A percentile compares a stretch with the other conserved stretches of the same genome.
Evolutionary conservation across 306 rosid species (phyloP).

Genomic region (Trifolium repens): DNA sequence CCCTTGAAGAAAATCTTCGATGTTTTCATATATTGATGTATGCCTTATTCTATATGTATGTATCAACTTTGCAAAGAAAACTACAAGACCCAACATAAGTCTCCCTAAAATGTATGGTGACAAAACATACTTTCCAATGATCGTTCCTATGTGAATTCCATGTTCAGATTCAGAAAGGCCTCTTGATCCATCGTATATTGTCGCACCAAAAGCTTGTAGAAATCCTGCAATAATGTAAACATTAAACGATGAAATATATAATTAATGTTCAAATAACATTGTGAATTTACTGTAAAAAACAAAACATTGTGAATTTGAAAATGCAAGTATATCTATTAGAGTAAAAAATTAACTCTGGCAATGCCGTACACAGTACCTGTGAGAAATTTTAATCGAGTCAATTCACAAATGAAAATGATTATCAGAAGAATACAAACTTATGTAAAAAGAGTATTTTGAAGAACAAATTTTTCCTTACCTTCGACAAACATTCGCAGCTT

Average conservation of each 20-base stretch:
- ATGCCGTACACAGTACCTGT: slow-evolving; percentile 1
- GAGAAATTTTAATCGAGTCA: neutral
- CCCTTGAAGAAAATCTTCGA: neutral
- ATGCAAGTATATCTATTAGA: neutral
- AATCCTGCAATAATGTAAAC: neutral
- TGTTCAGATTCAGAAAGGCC: neutral
- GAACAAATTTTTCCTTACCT: neutral
- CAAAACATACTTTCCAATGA: slow-evolving; percentile 4
- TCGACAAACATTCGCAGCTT: neutral
- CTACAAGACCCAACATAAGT: neutral
- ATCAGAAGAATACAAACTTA: neutral
- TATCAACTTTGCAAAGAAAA: neutral
- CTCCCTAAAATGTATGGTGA: neutral
- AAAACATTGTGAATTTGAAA: no score
- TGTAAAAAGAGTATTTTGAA: neutral
- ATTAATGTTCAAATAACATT: neutral
- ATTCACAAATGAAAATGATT: neutral
- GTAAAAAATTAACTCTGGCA: neutral
- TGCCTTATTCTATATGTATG: neutral
- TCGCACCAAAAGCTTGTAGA: neutral
- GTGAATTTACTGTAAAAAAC: no score
- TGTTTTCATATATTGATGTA: neutral
- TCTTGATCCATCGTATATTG: neutral
- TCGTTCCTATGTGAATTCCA: neutral
- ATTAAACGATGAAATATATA: neutral